These are phyloP conservation scores for Trichoderma sp. DNA, from an alignment of 2,329 filamentous ascomycete genomes.

Conservation along the genomic window DNA sequence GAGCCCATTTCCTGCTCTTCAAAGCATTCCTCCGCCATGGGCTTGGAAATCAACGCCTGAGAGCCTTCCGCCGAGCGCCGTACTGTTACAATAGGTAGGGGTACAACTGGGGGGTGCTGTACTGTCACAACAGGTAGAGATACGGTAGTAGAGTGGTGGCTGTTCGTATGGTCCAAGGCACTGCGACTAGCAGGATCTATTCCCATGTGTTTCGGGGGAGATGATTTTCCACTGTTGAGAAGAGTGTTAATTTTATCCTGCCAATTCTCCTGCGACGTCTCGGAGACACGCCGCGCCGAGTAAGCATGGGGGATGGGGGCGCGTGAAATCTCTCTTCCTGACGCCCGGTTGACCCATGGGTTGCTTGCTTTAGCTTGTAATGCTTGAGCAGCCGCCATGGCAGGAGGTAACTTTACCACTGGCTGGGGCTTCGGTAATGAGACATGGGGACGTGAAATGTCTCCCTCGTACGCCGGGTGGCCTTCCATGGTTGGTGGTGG, in stretches of 20 bases:
- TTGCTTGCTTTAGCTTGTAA: conserved; percentile 29
- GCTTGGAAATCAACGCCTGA: conserved; percentile 55
- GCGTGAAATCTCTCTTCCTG: conserved; percentile 32
- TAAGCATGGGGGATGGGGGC: conserved; percentile 26
- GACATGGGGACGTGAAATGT: conserved; percentile 63
- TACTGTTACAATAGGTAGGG: conserved; percentile 47
- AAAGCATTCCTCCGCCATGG: conserved; percentile 75
- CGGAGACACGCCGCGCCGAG: conserved; percentile 26
- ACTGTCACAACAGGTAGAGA: conserved; percentile 52
- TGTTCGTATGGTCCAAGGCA: conserved; percentile 55
- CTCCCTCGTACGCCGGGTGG: conserved; percentile 70
- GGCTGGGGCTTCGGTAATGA: conserved; percentile 67
- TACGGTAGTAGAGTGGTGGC: conserved; percentile 60
- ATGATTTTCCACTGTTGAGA: conserved; percentile 64
- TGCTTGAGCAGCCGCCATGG: conserved; percentile 28
- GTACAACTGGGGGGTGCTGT: conserved; percentile 49
- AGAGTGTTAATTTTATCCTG: conserved; percentile 81
- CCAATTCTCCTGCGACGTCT: conserved; percentile 55
- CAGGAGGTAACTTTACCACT: conserved; percentile 76
- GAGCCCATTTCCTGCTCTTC: conserved; percentile 79
- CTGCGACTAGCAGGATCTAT: conserved; percentile 67
- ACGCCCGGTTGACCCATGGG: conserved; percentile 36
- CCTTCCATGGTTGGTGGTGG: conserved; percentile 68
- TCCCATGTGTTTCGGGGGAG: conserved; percentile 55
- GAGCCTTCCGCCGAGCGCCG: conserved; percentile 35